These are phyloP conservation scores for Claviceps capensis DNA, from an alignment of 2,329 filamentous ascomycete genomes.

Conservation along the genomic window DNA sequence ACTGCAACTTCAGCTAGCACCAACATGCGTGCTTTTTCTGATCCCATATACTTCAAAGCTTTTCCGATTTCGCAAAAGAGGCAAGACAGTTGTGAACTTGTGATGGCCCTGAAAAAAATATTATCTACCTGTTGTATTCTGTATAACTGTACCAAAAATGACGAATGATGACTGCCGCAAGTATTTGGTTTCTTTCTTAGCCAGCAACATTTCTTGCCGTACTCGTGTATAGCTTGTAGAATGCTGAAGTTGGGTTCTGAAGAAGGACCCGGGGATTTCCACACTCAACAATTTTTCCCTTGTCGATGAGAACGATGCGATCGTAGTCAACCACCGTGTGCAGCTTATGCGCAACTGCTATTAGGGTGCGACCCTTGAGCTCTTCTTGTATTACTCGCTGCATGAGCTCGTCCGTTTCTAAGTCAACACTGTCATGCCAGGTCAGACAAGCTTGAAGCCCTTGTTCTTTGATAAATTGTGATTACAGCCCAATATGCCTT, in stretches of 20 bases:
- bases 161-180: not conserved
- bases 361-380: constrained; percentile 35
- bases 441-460: not conserved
- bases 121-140: no score
- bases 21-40: no score
- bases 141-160: not conserved
- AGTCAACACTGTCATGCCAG: constrained; percentile 17
- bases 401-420: constrained; percentile 20
- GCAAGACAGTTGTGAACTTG: no score
- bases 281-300: constrained; percentile 43
- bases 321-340: constrained; percentile 37
- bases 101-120: no score
- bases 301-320: constrained; percentile 52
- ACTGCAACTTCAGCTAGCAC: no score
- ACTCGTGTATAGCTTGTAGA: constrained; percentile 8
- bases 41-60: no score
- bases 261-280: constrained; percentile 8
- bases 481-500: not conserved
- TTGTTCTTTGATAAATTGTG: not conserved
- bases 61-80: no score
- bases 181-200: not conserved
- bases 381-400: constrained; percentile 18
- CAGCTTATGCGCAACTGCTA: constrained; percentile 28
- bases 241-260: constrained; percentile 2
- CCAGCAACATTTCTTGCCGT: not conserved